A percentile compares a stretch with the other conserved stretches of the same genome.
phyloP scores from a whole-genome alignment of 441 rosid genomes.

The Macaranga tanarius region DNA sequence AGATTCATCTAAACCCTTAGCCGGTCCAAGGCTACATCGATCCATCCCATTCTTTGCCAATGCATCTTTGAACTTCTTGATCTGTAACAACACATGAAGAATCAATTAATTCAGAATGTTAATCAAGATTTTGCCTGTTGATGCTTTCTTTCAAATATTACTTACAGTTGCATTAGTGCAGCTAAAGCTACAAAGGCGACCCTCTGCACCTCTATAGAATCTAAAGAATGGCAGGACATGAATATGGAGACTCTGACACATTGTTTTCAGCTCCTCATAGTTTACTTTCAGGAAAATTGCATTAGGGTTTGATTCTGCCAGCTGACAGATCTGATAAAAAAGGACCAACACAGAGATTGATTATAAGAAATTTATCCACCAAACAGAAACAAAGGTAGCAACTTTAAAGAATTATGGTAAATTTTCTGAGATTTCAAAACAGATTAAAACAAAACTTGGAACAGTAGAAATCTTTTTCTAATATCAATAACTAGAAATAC shows the following conservation, averaged over 20 bases:
- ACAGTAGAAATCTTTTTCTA: no score
- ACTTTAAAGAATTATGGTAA: not conserved
- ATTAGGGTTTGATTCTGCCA: slow-evolving; percentile 61
- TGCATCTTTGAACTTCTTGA: slow-evolving; percentile 66
- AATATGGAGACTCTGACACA: slow-evolving; percentile 59
- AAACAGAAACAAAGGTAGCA: not conserved
- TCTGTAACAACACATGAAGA: slow-evolving; percentile 31
- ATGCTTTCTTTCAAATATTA: not conserved
- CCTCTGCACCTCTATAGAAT: slow-evolving; percentile 66
- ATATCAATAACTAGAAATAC: no score
- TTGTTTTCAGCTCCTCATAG: slow-evolving; percentile 51
- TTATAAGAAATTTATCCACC: not conserved
- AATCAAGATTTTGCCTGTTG: not conserved
- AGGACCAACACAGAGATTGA: not conserved
- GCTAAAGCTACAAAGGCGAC: slow-evolving; percentile 61
- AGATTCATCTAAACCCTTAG: slow-evolving; percentile 59
- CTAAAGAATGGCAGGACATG: slow-evolving; percentile 81
- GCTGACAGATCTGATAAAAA: slow-evolving; percentile 56
- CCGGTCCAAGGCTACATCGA: slow-evolving; percentile 38
- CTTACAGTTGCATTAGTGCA: slow-evolving; percentile 66
- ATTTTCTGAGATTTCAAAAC: no score
- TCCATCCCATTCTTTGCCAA: slow-evolving; percentile 39
- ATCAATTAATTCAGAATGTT: not conserved
- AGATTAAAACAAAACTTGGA: no score
- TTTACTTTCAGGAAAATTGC: slow-evolving; percentile 66